These are phyloP conservation scores for Nannochloropsis granulata DNA, from an alignment of 108 stramenopile genomes.

Conservation along the genomic window DNA sequence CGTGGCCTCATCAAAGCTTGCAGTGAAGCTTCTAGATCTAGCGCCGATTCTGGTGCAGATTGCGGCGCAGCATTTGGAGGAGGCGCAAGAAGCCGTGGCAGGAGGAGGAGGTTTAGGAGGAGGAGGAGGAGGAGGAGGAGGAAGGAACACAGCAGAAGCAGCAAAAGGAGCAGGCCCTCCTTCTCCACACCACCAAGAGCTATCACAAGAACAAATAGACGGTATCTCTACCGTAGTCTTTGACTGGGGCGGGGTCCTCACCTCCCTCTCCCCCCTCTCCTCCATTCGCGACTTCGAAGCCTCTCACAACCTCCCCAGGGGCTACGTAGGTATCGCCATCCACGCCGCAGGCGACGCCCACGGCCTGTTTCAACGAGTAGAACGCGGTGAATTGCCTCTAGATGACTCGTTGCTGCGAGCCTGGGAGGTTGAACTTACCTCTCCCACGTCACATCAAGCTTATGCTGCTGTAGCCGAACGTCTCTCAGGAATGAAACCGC, in stretches of 20 bases:
- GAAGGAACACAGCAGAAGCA: neutral
- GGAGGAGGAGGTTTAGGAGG: neutral
- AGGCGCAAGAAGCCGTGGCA: neutral
- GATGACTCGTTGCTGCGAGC: slow-evolving; percentile 5
- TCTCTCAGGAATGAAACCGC: neutral
- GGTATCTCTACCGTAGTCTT: slow-evolving; percentile 3
- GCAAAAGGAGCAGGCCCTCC: neutral
- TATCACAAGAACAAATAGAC: too few relatives aligned
- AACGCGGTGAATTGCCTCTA: slow-evolving; percentile 12
- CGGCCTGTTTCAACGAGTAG: slow-evolving; percentile 19
- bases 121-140: neutral
- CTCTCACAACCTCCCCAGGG: neutral
- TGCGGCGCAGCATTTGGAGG: neutral
- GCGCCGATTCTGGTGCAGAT: slow-evolving; percentile 47
- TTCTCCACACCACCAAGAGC: neutral
- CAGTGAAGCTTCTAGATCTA: slow-evolving; percentile 51
- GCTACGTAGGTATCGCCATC: slow-evolving; percentile 13
- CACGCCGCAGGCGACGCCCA: slow-evolving; percentile 3
- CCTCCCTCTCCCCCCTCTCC: slow-evolving; percentile 4
- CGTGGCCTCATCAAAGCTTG: neutral
- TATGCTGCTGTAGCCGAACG: neutral
- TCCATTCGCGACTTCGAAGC: slow-evolving; percentile 1
- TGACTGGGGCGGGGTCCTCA: slow-evolving; percentile 20
- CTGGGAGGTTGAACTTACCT: neutral
- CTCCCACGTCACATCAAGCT: neutral